Percentiles rank a stretch among this genome's conserved stretches.
phyloP scores from a whole-genome alignment of 345 rosid species.

The Euphorbia lathyris region DNA sequence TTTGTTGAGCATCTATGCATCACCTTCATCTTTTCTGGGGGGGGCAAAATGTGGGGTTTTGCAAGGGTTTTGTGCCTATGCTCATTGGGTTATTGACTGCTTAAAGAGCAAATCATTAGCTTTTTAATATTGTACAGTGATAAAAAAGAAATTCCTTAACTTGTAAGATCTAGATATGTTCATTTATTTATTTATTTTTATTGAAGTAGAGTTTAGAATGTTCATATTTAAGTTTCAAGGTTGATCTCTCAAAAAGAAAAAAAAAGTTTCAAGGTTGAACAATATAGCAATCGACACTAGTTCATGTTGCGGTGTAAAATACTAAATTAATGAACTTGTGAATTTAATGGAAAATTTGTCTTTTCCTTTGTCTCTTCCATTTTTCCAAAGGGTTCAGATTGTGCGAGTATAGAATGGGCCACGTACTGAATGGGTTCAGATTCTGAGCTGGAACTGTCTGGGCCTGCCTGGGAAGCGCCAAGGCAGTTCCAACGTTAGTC shows the following conservation, averaged over 20 bases:
- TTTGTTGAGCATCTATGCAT: neutral
- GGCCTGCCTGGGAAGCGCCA: too few species aligned
- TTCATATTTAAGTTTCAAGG: neutral
- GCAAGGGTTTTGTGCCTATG: neutral
- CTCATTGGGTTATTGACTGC: neutral
- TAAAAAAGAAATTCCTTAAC: neutral
- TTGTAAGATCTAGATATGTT: too few species aligned
- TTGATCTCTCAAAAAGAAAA: too few species aligned
- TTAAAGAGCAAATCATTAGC: neutral
- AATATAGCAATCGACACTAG: neutral
- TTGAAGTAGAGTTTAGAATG: too few species aligned
- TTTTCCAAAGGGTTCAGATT: neutral
- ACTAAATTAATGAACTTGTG: neutral
- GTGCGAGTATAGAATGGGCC: too few species aligned
- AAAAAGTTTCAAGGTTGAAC: neutral
- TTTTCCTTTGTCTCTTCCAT: neutral
- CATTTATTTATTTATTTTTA: too few species aligned
- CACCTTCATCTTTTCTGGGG: too few species aligned
- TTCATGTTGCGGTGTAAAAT: neutral
- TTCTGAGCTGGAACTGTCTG: too few species aligned
- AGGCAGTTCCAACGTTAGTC: too few species aligned
- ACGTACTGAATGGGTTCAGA: too few species aligned
- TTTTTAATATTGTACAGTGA: slow-evolving; percentile 11
- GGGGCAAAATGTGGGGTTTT: neutral
- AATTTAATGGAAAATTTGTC: neutral